Evolutionary conservation across 2,329 filamentous ascomycete genomes (phyloP).

Genomic region (Decorospora gaudefroyi): DNA sequence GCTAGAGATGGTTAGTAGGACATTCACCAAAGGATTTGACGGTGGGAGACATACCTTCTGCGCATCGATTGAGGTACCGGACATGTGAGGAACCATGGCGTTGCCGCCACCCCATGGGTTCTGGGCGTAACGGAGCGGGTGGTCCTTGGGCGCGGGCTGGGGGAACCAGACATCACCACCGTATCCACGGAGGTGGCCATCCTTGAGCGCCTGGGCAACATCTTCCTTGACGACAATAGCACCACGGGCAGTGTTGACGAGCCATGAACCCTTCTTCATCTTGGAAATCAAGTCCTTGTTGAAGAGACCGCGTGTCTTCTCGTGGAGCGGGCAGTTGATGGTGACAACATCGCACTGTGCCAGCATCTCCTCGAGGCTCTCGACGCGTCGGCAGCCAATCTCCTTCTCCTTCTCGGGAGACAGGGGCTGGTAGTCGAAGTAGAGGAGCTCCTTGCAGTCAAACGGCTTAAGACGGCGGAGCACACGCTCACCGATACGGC

Average conservation of each 20-base stretch:
- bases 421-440: constrained; percentile 99
- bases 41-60: constrained; percentile 62
- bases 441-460: constrained; percentile 98
- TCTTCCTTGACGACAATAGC: constrained; percentile 99
- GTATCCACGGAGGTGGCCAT: constrained; percentile 87
- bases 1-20: constrained; percentile 26
- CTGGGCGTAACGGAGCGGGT: constrained; percentile 88
- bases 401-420: constrained; percentile 84
- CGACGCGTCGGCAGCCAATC: constrained; percentile 91
- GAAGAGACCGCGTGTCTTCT: constrained; percentile 95
- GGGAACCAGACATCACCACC: constrained; percentile 95
- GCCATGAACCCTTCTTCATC: constrained; percentile 99
- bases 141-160: constrained; percentile 91
- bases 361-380: constrained; percentile 89
- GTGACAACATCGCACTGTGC: constrained; percentile 95
- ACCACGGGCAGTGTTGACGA: constrained; percentile 97
- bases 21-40: not conserved
- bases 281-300: constrained; percentile 98
- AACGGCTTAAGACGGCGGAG: constrained; percentile 94
- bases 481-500: constrained; percentile 97
- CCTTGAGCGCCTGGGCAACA: constrained; percentile 89
- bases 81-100: constrained; percentile 99
- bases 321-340: constrained; percentile 99
- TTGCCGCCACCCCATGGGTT: constrained; percentile 97
- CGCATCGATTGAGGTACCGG: constrained; percentile 95